Percentiles rank a stretch among this genome's conserved stretches.
Evolutionary conservation across 805 yeast species (phyloP).

Genomic region (Saturnispora quitensis): DNA sequence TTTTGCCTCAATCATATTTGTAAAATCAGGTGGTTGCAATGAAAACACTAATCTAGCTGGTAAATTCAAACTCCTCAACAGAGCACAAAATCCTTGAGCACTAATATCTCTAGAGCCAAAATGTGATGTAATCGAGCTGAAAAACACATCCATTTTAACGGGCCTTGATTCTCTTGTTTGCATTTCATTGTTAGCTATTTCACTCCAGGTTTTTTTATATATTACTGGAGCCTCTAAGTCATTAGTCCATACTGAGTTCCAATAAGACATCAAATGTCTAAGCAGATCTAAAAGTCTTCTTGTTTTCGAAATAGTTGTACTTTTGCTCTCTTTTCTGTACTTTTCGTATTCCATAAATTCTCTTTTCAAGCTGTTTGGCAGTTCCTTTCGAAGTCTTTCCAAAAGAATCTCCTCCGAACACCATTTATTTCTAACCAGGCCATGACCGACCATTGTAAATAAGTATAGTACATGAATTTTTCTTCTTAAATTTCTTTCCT

Average conservation of each 20-base stretch:
- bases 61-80: constrained; percentile 62
- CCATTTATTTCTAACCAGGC: constrained; percentile 66
- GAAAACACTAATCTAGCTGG: constrained; percentile 72
- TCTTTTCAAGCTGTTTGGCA: constrained; percentile 39
- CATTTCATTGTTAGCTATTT: constrained; percentile 20
- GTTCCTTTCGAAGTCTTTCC: constrained; percentile 30
- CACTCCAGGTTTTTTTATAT: constrained; percentile 41
- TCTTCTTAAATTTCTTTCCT: constrained; percentile 46
- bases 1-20: constrained; percentile 27
- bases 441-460: constrained; percentile 55
- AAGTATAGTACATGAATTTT: constrained; percentile 51
- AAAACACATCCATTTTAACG: constrained; percentile 36
- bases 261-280: constrained; percentile 53
- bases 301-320: constrained; percentile 36
- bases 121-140: constrained; percentile 32
- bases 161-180: constrained; percentile 15
- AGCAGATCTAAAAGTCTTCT: constrained; percentile 70
- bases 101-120: constrained; percentile 71
- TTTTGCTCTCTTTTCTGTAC: constrained; percentile 14
- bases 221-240: constrained; percentile 39
- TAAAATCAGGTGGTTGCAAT: constrained; percentile 84
- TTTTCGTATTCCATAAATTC: constrained; percentile 32
- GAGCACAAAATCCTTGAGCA: constrained; percentile 79
- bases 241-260: constrained; percentile 32
- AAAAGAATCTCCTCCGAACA: constrained; percentile 42